These are phyloP conservation scores for Adansonia digitata DNA, from an alignment of 345 rosid species.

Conservation along the genomic window DNA sequence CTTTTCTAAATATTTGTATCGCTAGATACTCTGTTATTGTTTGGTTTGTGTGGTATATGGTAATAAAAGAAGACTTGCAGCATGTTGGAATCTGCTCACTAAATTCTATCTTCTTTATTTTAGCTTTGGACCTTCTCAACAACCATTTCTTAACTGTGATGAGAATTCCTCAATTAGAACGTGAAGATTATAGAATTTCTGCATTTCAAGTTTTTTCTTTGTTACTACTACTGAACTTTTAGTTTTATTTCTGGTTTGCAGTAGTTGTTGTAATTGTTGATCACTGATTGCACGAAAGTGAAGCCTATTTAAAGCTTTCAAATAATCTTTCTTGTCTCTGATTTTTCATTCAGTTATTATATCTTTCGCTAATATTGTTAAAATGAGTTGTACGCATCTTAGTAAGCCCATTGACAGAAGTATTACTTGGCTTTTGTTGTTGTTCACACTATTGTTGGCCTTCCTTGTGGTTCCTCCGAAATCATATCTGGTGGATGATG, in stretches of 20 bases:
- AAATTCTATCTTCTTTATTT: background rate
- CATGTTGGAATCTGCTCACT: background rate
- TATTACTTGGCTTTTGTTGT: constrained; percentile 6
- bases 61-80: background rate
- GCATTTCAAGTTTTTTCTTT: background rate
- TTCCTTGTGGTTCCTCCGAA: background rate
- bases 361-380: background rate
- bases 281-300: background rate
- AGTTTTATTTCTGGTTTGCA: background rate
- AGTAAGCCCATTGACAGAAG: background rate
- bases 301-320: background rate
- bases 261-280: background rate
- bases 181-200: background rate
- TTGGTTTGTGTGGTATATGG: background rate
- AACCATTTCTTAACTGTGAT: background rate
- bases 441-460: constrained; percentile 1
- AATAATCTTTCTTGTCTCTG: background rate
- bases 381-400: background rate
- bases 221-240: background rate
- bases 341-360: background rate
- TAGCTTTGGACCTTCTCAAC: background rate
- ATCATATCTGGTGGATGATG: background rate
- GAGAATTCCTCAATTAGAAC: background rate
- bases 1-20: background rate
- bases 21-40: background rate